phyloP scores from a whole-genome alignment of 805 yeast species.

The Diddensiella santjacobensis region DNA sequence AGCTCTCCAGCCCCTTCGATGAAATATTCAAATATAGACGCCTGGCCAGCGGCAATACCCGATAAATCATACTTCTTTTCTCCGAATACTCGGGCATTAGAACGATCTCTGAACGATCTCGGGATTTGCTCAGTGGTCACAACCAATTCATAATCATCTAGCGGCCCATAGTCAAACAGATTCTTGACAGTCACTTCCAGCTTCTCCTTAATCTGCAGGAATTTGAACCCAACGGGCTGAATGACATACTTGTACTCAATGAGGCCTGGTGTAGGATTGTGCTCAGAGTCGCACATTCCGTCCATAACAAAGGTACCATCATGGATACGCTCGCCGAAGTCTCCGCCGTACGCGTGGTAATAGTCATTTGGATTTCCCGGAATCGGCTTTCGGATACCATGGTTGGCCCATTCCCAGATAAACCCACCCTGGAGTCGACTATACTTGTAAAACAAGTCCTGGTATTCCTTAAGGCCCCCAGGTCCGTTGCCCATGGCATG shows the following conservation, averaged over 20 bases:
- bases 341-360: constrained; percentile 37
- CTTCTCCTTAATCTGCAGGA: constrained; percentile 5
- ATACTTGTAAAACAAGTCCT: constrained; percentile 33
- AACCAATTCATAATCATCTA: constrained; percentile 10
- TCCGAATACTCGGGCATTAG: neutral
- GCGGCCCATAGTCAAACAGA: constrained; percentile 10
- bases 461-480: constrained; percentile 35
- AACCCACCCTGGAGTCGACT: constrained; percentile 37
- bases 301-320: constrained; percentile 40
- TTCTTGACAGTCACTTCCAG: constrained; percentile 10
- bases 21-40: neutral
- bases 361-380: constrained; percentile 18
- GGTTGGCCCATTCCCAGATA: constrained; percentile 42
- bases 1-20: neutral
- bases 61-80: constrained; percentile 2
- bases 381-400: constrained; percentile 29
- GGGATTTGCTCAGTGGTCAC: constrained; percentile 1
- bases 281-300: constrained; percentile 34
- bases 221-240: constrained; percentile 29
- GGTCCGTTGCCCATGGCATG: constrained; percentile 43
- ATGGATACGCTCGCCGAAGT: constrained; percentile 36
- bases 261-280: constrained; percentile 37
- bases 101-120: neutral
- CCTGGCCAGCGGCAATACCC: neutral
- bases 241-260: constrained; percentile 34